Evolutionary conservation across 371 early-diverging fungal species (phyloP).

Genomic region (Apophysomyces trapeziformis): DNA sequence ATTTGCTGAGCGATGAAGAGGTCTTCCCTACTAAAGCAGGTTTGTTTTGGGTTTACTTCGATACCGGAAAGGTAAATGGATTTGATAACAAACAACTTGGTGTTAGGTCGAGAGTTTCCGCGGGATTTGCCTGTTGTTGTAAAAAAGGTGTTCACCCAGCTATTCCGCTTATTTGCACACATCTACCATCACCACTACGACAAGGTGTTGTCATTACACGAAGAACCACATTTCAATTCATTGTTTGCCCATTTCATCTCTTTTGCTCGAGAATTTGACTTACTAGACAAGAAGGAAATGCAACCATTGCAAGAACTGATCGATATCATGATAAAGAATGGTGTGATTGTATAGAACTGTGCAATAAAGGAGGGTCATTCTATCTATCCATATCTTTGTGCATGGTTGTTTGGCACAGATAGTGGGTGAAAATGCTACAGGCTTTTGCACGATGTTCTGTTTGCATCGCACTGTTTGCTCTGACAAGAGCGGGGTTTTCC

Average conservation of each 20-base stretch:
- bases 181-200: conserved; percentile 94
- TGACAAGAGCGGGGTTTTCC: too few species aligned
- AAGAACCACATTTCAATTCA: conserved; percentile 93
- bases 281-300: conserved; percentile 90
- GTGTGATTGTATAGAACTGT: conserved; percentile 28
- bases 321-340: conserved; percentile 64
- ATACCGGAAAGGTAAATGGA: neutral
- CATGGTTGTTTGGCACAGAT: neutral
- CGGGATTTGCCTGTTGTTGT: conserved; percentile 73
- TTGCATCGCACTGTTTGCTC: too few species aligned
- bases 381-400: neutral
- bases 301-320: conserved; percentile 83
- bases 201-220: conserved; percentile 76
- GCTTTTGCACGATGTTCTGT: neutral
- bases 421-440: neutral
- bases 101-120: conserved; percentile 76
- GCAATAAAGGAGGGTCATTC: neutral
- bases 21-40: conserved; percentile 83
- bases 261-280: conserved; percentile 90
- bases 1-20: conserved; percentile 82
- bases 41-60: neutral
- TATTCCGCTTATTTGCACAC: conserved; percentile 92
- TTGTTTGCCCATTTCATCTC: conserved; percentile 93
- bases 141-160: conserved; percentile 77
- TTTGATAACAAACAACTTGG: neutral